phyloP scores from a whole-genome alignment of 345 rosid species.

The Salix koriyanagi region DNA sequence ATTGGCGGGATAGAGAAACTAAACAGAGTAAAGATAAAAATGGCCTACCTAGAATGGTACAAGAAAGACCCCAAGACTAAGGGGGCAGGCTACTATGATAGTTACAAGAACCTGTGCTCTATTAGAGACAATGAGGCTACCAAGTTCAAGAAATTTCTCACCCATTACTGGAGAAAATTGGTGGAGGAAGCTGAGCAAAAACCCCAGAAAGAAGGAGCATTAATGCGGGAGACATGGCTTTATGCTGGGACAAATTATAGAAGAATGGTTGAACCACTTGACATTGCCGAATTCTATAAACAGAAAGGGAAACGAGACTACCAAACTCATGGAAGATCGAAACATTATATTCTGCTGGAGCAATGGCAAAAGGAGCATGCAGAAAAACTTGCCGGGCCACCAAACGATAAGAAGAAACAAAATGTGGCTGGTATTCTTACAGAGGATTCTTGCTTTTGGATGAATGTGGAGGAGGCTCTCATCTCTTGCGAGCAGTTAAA shows the following conservation, averaged over 20 bases:
- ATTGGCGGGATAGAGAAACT: constrained; percentile 31
- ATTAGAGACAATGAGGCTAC: background rate
- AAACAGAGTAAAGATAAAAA: constrained; percentile 30
- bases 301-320: constrained; percentile 27
- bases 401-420: background rate
- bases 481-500: constrained; percentile 20
- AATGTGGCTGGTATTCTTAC: constrained; percentile 32
- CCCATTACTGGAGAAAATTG: constrained; percentile 40
- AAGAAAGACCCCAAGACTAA: constrained; percentile 35
- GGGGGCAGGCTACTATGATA: constrained; percentile 56
- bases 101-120: constrained; percentile 26
- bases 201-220: constrained; percentile 41
- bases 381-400: background rate
- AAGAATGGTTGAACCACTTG: constrained; percentile 74
- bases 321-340: constrained; percentile 34
- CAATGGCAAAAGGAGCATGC: constrained; percentile 32
- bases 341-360: constrained; percentile 47
- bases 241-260: constrained; percentile 47
- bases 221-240: constrained; percentile 32
- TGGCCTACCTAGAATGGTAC: constrained; percentile 57
- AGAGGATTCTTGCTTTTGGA: constrained; percentile 85
- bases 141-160: constrained; percentile 25
- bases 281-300: constrained; percentile 57
- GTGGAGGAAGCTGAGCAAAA: constrained; percentile 47
- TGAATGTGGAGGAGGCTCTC: too few species aligned